Evolutionary conservation across 2,329 filamentous ascomycete genomes (phyloP).

Genomic region (Zarea fungicola): DNA sequence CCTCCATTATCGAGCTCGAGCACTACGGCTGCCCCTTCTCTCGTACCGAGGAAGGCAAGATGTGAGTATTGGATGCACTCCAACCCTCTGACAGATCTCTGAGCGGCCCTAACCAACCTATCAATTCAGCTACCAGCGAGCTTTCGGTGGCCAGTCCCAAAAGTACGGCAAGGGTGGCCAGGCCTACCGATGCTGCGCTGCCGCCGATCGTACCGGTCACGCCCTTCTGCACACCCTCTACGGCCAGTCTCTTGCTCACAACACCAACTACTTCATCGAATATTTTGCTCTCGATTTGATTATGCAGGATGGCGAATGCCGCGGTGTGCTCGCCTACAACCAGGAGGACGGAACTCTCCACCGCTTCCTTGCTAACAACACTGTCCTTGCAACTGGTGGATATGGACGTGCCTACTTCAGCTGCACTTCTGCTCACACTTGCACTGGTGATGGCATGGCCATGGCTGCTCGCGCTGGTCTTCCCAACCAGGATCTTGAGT

Average conservation of each 20-base stretch:
- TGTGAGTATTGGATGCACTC: constrained; percentile 48
- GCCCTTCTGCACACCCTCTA: constrained; percentile 97
- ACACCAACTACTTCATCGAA: constrained; percentile 99
- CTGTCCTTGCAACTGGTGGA: constrained; percentile 91
- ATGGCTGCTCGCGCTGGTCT: constrained; percentile 98
- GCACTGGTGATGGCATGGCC: constrained; percentile 98
- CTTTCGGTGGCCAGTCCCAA: constrained; percentile 95
- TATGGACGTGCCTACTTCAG: constrained; percentile 98
- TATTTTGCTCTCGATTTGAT: constrained; percentile 96
- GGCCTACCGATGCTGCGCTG: constrained; percentile 94
- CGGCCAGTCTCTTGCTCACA: constrained; percentile 92
- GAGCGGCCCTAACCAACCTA: constrained; percentile 12
- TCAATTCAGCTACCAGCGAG: constrained; percentile 78
- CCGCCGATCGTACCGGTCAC: constrained; percentile 93
- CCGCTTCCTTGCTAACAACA: constrained; percentile 94
- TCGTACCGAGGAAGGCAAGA: constrained; percentile 91
- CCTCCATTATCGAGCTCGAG: constrained; percentile 89
- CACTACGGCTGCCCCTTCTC: constrained; percentile 97
- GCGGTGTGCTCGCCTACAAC: constrained; percentile 95
- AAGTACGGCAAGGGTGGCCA: constrained; percentile 95
- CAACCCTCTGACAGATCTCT: neutral
- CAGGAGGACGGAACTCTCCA: constrained; percentile 98
- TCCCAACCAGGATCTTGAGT: constrained; percentile 98
- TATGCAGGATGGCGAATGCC: constrained; percentile 96
- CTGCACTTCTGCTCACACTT: constrained; percentile 96